Conservation (phyloP, 208 protist genomes). For the Vickermania spadyakhi region DNA sequence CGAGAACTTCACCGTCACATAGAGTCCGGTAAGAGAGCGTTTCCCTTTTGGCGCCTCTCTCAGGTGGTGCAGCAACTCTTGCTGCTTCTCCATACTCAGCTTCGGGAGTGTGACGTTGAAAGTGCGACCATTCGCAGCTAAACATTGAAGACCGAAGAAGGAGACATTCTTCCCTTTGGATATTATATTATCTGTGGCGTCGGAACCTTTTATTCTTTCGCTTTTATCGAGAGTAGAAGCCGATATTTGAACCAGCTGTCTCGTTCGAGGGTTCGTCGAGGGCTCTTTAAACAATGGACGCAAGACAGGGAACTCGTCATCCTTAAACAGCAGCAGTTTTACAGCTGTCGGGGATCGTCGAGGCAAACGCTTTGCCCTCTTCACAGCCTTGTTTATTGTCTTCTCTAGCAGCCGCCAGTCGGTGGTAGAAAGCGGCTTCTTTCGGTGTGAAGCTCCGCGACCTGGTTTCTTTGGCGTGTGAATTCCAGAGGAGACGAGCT, state of each 20-base stretch:
- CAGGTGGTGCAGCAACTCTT: constrained; percentile 53
- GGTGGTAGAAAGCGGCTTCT: background rate
- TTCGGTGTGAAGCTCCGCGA: background rate
- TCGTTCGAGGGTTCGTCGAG: constrained; percentile 52
- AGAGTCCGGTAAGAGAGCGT: constrained; percentile 59
- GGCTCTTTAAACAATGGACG: constrained; percentile 69
- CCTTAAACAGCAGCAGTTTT: constrained; percentile 68
- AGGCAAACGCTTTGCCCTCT: constrained; percentile 15
- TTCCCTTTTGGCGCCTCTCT: constrained; percentile 14
- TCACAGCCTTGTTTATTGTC: constrained; percentile 13
- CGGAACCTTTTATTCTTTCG: background rate
- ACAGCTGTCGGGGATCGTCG: constrained; percentile 48
- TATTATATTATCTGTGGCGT: constrained; percentile 1
- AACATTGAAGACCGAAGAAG: constrained; percentile 80
- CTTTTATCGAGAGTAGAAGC: constrained; percentile 5
- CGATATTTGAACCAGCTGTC: constrained; percentile 33
- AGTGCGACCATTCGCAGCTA: constrained; percentile 61
- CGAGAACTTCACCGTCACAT: constrained; percentile 78
- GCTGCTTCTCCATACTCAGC: constrained; percentile 41
- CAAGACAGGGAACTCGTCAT: constrained; percentile 71
- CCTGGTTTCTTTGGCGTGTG: background rate
- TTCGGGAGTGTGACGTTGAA: constrained; percentile 78
- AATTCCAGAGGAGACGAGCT: constrained; percentile 23
- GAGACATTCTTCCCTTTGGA: constrained; percentile 15
- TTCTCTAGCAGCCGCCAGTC: constrained; percentile 8